Evolutionary conservation across 345 rosid genomes (phyloP).

Genomic region (Salix brachista): DNA sequence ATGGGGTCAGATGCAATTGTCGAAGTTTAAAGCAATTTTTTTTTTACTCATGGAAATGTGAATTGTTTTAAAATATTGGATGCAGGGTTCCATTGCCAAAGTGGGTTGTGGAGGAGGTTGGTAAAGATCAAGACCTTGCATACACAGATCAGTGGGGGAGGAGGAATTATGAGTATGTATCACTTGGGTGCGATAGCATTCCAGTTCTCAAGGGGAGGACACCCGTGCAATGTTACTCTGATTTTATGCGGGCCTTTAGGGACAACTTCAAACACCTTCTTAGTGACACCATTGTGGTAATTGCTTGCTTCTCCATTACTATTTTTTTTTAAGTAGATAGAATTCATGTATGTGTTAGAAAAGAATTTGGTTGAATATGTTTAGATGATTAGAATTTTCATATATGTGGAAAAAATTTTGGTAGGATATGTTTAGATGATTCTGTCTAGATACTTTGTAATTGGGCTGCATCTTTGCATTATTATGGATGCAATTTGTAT

Average conservation of each 20-base stretch:
- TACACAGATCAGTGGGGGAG: constrained; percentile 99
- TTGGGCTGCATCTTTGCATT: neutral
- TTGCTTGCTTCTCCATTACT: neutral
- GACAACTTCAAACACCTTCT: constrained; percentile 77
- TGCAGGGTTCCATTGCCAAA: constrained; percentile 80
- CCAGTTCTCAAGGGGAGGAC: constrained; percentile 79
- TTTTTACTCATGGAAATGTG: neutral
- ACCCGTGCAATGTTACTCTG: constrained; percentile 89
- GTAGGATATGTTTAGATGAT: too few species aligned
- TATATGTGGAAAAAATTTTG: neutral
- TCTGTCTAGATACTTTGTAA: neutral
- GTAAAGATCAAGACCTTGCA: constrained; percentile 67
- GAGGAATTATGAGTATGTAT: constrained; percentile 80
- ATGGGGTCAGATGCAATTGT: neutral
- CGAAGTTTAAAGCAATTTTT: neutral
- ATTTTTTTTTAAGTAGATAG: neutral
- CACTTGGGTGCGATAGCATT: constrained; percentile 87
- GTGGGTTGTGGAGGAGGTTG: constrained; percentile 82
- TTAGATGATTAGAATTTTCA: too few species aligned
- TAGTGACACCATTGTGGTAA: constrained; percentile 90
- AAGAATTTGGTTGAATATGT: too few species aligned
- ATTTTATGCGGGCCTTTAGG: constrained; percentile 88
- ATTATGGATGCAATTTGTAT: neutral
- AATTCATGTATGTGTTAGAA: neutral
- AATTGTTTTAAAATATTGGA: neutral